Evolutionary conservation across 495 filamentous ascomycete genomes (phyloP).

Genomic region (Penicillium manginii): DNA sequence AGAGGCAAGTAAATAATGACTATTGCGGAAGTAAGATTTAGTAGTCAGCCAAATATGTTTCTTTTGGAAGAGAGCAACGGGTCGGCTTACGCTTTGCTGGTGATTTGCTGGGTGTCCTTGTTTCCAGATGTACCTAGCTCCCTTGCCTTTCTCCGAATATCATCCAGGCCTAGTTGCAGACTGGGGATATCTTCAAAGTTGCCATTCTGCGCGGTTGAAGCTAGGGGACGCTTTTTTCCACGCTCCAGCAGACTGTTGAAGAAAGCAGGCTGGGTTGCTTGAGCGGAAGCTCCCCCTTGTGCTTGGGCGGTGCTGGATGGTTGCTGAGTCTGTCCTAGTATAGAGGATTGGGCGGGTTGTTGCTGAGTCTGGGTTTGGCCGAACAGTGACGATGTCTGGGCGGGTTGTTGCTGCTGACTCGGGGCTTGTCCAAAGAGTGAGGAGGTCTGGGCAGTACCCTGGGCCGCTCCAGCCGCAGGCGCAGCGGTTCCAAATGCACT

Average conservation of each 20-base stretch:
- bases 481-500: slow-evolving; percentile 33
- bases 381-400: slow-evolving; percentile 34
- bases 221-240: slow-evolving; percentile 57
- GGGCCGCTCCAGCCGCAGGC: slow-evolving; percentile 23
- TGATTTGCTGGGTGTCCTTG: slow-evolving; percentile 50
- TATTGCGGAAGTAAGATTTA: slow-evolving; percentile 24
- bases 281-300: slow-evolving; percentile 27
- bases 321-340: slow-evolving; percentile 36
- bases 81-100: slow-evolving; percentile 65
- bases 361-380: slow-evolving; percentile 38
- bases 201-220: slow-evolving; percentile 38
- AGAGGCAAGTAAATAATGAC: slow-evolving; percentile 83
- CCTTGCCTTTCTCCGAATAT: slow-evolving; percentile 81
- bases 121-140: slow-evolving; percentile 65
- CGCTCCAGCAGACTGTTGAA: slow-evolving; percentile 87
- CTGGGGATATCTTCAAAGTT: slow-evolving; percentile 54
- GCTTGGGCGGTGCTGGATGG: slow-evolving; percentile 23
- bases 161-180: slow-evolving; percentile 82
- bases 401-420: background rate
- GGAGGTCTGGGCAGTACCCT: slow-evolving; percentile 6
- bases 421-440: too few relatives aligned
- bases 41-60: background rate
- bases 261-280: slow-evolving; percentile 64
- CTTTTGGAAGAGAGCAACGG: background rate
- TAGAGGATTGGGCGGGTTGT: slow-evolving; percentile 31